phyloP scores from a whole-genome alignment of 2,329 filamentous ascomycete species.

The Penicillium freii region DNA sequence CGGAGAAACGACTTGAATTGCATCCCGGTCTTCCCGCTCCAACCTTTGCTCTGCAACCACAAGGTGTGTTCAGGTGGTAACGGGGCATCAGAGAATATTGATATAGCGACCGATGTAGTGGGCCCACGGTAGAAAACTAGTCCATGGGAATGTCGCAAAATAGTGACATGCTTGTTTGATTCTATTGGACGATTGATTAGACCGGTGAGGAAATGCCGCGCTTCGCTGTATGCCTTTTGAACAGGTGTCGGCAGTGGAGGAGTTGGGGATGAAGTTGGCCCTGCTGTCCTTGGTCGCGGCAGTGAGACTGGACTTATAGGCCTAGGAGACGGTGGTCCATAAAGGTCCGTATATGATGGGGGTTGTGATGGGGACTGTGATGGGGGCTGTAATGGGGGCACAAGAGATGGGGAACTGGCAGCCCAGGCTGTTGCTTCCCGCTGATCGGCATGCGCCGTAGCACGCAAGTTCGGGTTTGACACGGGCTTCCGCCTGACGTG shows the following conservation, averaged over 20 bases:
- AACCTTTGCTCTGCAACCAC: constrained; percentile 68
- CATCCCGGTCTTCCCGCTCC: constrained; percentile 67
- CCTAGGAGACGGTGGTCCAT: constrained; percentile 8
- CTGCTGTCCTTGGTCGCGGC: constrained; percentile 18
- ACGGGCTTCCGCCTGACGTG: constrained; percentile 24
- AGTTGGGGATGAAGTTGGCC: constrained; percentile 4
- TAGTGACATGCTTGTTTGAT: constrained; percentile 64
- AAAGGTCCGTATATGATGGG: constrained; percentile 23
- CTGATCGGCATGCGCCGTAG: constrained; percentile 14
- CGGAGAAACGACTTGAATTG: constrained; percentile 62
- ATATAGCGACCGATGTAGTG: constrained; percentile 62
- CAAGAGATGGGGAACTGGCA: constrained; percentile 13
- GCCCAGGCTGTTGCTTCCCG: constrained; percentile 4
- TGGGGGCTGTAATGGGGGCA: not conserved
- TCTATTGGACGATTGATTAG: constrained; percentile 63
- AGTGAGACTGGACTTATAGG: not conserved
- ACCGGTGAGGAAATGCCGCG: constrained; percentile 64
- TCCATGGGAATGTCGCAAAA: constrained; percentile 64
- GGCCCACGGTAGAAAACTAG: constrained; percentile 66
- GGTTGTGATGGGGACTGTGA: constrained; percentile 6
- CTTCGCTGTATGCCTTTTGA: constrained; percentile 49
- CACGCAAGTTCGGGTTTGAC: constrained; percentile 25
- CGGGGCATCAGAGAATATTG: constrained; percentile 60
- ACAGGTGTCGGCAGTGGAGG: constrained; percentile 20
- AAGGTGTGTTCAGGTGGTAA: constrained; percentile 59